A percentile compares a stretch with the other conserved stretches of the same genome.
Evolutionary conservation across 1,139 yeast species (phyloP).

Genomic region (Maudiozyma humilis): DNA sequence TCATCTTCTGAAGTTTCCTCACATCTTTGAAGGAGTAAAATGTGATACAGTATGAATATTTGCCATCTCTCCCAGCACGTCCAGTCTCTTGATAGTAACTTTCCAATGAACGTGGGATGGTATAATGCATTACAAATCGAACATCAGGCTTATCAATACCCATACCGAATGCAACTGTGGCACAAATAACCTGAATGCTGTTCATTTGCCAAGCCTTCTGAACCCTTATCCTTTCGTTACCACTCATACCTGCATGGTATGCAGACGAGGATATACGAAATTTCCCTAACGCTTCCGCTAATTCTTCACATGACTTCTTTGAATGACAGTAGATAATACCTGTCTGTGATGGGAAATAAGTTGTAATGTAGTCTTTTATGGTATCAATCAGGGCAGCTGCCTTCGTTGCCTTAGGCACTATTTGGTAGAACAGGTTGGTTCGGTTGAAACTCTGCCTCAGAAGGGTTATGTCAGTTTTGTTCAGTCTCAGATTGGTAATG

Average conservation of each 20-base stretch:
- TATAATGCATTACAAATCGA: slow-evolving; percentile 78
- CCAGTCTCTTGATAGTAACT: slow-evolving; percentile 98
- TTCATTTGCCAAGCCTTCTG: slow-evolving; percentile 80
- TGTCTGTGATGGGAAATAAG: slow-evolving; percentile 48
- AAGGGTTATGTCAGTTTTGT: slow-evolving; percentile 30
- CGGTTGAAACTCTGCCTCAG: slow-evolving; percentile 77
- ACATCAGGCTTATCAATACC: slow-evolving; percentile 97
- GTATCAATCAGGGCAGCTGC: slow-evolving; percentile 40
- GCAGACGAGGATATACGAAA: slow-evolving; percentile 59
- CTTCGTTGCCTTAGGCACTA: slow-evolving; percentile 52
- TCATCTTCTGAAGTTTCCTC: slow-evolving; percentile 62
- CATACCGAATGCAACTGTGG: slow-evolving; percentile 98
- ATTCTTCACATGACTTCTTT: slow-evolving; percentile 76
- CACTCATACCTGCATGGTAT: slow-evolving; percentile 90
- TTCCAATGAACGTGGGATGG: slow-evolving; percentile 85
- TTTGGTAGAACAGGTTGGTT: slow-evolving; percentile 73
- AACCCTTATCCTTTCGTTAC: slow-evolving; percentile 59
- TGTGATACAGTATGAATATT: slow-evolving; percentile 69
- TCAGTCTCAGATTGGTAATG: slow-evolving; percentile 56
- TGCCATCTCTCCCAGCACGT: slow-evolving; percentile 94
- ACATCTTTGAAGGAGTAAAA: slow-evolving; percentile 75
- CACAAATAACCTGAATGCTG: slow-evolving; percentile 72
- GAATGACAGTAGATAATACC: slow-evolving; percentile 95
- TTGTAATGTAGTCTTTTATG: slow-evolving; percentile 48
- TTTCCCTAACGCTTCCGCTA: slow-evolving; percentile 51